These are phyloP conservation scores for Cyberlindnera maritima DNA, from an alignment of 805 yeast genomes.

Conservation along the genomic window DNA sequence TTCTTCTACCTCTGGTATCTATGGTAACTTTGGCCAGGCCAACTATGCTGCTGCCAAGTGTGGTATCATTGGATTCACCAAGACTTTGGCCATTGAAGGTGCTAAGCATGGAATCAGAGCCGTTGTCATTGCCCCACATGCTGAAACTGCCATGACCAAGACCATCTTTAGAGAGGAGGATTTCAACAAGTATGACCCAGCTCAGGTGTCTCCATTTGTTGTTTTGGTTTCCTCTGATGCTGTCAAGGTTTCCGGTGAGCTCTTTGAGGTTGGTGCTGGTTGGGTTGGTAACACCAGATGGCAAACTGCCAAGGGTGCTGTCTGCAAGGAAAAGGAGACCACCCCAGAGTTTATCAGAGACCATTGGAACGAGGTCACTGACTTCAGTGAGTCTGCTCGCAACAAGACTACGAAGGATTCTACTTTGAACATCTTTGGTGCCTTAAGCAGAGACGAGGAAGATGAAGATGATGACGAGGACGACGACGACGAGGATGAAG, in stretches of 20 bases:
- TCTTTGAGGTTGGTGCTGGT: conserved; percentile 94
- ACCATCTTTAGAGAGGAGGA: conserved; percentile 80
- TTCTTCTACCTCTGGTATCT: conserved; percentile 93
- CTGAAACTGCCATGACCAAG: conserved; percentile 95
- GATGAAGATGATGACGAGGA: conserved; percentile 38
- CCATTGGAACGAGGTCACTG: conserved; percentile 61
- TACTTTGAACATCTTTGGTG: conserved; percentile 70
- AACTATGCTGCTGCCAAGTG: conserved; percentile 94
- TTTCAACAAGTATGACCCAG: conserved; percentile 79
- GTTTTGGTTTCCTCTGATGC: conserved; percentile 75
- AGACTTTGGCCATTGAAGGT: conserved; percentile 90
- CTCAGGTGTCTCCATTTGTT: conserved; percentile 86
- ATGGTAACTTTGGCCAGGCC: conserved; percentile 97
- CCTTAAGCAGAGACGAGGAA: conserved; percentile 44
- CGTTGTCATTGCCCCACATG: conserved; percentile 92
- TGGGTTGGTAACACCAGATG: conserved; percentile 95
- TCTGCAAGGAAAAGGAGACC: conserved; percentile 41
- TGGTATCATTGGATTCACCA: conserved; percentile 81
- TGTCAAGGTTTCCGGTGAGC: conserved; percentile 68
- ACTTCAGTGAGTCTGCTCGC: conserved; percentile 56
- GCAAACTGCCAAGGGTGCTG: conserved; percentile 89
- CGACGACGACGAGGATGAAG: conserved; percentile 45
- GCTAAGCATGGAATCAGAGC: conserved; percentile 70
- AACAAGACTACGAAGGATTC: conserved; percentile 71
- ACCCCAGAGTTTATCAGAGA: conserved; percentile 72